Conservation (phyloP, 768 basidiomycete species). For the Auricularia heimuer region DNA sequence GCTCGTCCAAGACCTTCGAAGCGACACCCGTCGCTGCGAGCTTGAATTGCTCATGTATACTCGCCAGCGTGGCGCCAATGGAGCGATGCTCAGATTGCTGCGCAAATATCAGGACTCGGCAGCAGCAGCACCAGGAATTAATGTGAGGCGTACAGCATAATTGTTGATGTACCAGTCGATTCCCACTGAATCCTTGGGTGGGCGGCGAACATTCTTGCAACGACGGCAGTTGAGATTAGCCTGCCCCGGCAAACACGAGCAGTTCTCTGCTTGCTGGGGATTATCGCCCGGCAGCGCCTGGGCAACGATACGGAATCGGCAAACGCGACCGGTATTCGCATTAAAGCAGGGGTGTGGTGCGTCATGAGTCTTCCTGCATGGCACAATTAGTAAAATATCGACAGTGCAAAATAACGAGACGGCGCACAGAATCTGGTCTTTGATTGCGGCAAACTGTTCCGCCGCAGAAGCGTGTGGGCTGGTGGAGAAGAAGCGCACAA, state of each 20-base stretch:
- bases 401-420: neutral
- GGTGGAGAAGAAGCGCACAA: conserved; percentile 3
- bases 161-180: conserved; percentile 7
- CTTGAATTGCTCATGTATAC: conserved; percentile 22
- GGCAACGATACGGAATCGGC: conserved; percentile 4
- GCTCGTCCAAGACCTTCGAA: conserved; percentile 4
- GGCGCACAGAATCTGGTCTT: neutral
- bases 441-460: neutral
- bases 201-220: conserved; percentile 9
- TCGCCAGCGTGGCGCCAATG: neutral
- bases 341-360: neutral
- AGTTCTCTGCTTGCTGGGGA: conserved; percentile 14
- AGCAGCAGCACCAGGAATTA: too few species aligned
- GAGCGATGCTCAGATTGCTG: too few species aligned
- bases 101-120: too few species aligned
- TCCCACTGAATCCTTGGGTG: conserved; percentile 4
- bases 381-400: neutral
- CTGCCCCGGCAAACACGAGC: conserved; percentile 9
- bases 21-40: conserved; percentile 25
- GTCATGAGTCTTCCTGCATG: conserved; percentile 4
- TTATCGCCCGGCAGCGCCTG: conserved; percentile 13
- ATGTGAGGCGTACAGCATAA: too few species aligned
- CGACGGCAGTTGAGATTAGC: conserved; percentile 10
- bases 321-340: neutral
- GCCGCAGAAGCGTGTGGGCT: neutral